These are phyloP conservation scores for Blastobotrys illinoisensis DNA, from an alignment of 1,139 yeast genomes.

Conservation along the genomic window DNA sequence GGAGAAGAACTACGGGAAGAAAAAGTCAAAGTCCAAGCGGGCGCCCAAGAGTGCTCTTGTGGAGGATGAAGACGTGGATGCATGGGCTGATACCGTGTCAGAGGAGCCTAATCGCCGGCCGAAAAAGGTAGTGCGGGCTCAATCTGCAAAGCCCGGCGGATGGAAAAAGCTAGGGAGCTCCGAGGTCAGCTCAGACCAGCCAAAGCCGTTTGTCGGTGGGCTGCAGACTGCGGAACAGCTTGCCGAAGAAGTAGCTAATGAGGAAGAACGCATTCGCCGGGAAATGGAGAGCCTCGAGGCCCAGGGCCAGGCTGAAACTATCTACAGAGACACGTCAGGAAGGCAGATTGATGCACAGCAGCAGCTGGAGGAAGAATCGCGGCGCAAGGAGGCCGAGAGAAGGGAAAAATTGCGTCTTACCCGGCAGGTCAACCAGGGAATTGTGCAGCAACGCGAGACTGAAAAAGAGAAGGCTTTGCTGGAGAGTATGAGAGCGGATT, in stretches of 20 bases:
- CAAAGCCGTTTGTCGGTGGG: conserved; percentile 35
- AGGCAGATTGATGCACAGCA: conserved; percentile 41
- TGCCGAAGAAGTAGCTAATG: conserved; percentile 32
- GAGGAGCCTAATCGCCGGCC: conserved; percentile 15
- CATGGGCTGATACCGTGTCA: conserved; percentile 10
- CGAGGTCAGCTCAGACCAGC: not conserved
- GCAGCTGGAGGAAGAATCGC: conserved; percentile 28
- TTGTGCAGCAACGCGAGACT: conserved; percentile 37
- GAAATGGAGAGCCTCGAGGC: conserved; percentile 10
- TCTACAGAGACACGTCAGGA: conserved; percentile 59
- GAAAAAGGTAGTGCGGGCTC: conserved; percentile 15
- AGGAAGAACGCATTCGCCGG: conserved; percentile 26
- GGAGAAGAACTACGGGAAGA: conserved; percentile 41
- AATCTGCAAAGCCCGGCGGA: not conserved
- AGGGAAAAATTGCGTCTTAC: conserved; percentile 29
- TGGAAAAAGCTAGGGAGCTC: conserved; percentile 10
- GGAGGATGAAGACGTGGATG: conserved; percentile 24
- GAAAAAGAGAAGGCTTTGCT: conserved; percentile 28
- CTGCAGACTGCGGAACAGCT: conserved; percentile 42
- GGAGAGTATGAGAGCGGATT: conserved; percentile 29
- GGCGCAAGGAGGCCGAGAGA: conserved; percentile 31
- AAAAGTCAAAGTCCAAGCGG: conserved; percentile 29
- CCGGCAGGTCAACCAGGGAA: conserved; percentile 41
- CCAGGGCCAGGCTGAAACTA: conserved; percentile 35
- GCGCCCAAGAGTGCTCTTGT: conserved; percentile 21